Evolutionary conservation across 257 asterid species (phyloP).

Genomic region (Ligustrum vulgare): DNA sequence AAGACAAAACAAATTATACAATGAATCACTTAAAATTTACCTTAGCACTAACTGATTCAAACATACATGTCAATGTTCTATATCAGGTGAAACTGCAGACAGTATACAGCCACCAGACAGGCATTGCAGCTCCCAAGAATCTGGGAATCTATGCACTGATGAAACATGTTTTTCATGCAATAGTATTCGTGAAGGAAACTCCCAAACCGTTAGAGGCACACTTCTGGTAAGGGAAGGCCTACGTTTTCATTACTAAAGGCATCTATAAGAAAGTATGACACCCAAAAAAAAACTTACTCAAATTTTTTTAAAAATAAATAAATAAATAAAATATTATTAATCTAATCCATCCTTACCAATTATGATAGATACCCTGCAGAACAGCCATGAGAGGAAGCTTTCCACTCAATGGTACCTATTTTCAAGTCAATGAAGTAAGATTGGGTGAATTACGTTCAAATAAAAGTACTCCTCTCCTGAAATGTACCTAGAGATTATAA

Average conservation of each 20-base stretch:
- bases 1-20: slow-evolving; percentile 1
- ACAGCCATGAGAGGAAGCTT: slow-evolving; percentile 99
- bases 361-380: slow-evolving; percentile 87
- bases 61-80: slow-evolving; percentile 15
- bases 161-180: slow-evolving; percentile 85
- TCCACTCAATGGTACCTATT: slow-evolving; percentile 96
- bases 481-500: slow-evolving; percentile 18
- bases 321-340: too few species aligned
- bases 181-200: slow-evolving; percentile 74
- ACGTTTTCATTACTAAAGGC: background rate
- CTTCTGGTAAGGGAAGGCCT: slow-evolving; percentile 56
- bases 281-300: too few species aligned
- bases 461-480: slow-evolving; percentile 13
- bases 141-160: slow-evolving; percentile 62
- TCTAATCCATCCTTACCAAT: slow-evolving; percentile 30
- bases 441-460: slow-evolving; percentile 8
- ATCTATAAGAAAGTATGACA: background rate
- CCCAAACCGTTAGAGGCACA: slow-evolving; percentile 94
- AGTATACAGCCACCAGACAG: slow-evolving; percentile 82
- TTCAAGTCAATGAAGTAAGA: slow-evolving; percentile 94
- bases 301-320: background rate
- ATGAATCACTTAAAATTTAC: background rate
- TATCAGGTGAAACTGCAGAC: slow-evolving; percentile 81
- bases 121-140: slow-evolving; percentile 63
- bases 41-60: slow-evolving; percentile 20